Base-by-base conservation (phyloP, 257 asterid species). In the Striga asiatica region DNA sequence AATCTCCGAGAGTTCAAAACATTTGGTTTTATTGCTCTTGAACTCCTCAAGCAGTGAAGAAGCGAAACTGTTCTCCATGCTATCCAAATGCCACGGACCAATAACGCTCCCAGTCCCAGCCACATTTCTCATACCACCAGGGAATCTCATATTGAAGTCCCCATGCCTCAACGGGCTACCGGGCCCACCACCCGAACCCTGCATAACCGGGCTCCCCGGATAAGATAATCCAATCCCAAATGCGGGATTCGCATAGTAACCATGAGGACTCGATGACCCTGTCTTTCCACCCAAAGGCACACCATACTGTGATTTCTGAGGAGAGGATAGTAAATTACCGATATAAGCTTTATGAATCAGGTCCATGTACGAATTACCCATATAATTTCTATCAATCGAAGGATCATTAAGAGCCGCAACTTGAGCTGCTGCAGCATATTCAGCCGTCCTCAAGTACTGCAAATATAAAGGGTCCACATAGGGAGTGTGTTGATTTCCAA, bases 41-140 rank as follows among this genome's bases (percentile, higher is more conserved):
- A 91, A 91, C 88, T 91, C 98, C 71, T 91, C 98, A 58, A 91
- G 74, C 63, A 91, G 62, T 52, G 96, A 72, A 38, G 92, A 84
- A 9, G 71, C 78, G 56, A 78, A 77, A 67, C 73, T 66, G 60
- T 63, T 67, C 20, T 91, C 95, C 82, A 84, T 61, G 68, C 69
- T 81, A 69, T 83, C 95, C 80, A 87, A 61, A 70, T 82, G 81
- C 96, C 96, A 91, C 6, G 89, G 80, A 34, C 98, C 97, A 60
- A 79, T 56, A 24, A 73, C 74, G 67, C 78, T 78, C 43, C 88
- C 95, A 58, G 81, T 76, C 43, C 88, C 95, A 58, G 81, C 77
- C 17, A 75, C 70, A 69, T 76, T 87, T 76, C 92, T 79, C 81
- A 82, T 64, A 48, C 93, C 94, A 66, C 81, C 83, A 38, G 79